Base-by-base conservation (phyloP, 169 alveolate genomes). In the Cryptosporidium ryanae region DNA sequence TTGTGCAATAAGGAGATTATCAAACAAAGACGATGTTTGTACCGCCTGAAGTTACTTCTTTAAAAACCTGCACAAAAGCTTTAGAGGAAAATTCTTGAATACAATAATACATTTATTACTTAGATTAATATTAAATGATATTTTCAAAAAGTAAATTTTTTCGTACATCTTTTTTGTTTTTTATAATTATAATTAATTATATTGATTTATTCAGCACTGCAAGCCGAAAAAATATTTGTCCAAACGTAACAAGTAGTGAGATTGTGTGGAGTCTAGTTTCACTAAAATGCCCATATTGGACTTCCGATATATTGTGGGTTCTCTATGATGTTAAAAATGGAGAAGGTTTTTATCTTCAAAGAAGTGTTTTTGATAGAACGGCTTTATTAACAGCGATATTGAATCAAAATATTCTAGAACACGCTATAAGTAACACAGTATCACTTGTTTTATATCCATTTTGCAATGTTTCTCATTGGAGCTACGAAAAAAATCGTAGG, bases 391-490 rank as follows among this genome's bases (percentile, higher is more conserved):
- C 63, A 32, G 25, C 87, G 6, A 32, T 23, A 2, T 65, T 76
- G 38, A 68, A 68, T 54, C 52, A 68, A 29, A 44, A 13, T 8
- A 32, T 44, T 17, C 25, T 57, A 54, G 4, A 18, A 25, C 4
- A 31, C 3, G 29, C 38, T n/a, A 46, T 32, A 3, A 12, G 0
- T 15, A 25, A 25, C 29, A 18, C 38, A 10, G 52, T 55, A 13
- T 57, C 54, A 10, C 76, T 76, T 18, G 48, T 76, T 38, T 18
- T 76, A 5, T 71, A 70, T 10, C 87, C 87, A 31, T 76, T 76
- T 61, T 76, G 87, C 12, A 76, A 76, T 55, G 38, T 76, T 61
- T 55, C 87, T 13, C 87, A 76, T 25, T 76, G 87, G 87, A 59
- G 61, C 17, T 76, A 38, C 63, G 29, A 61, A 8, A 38, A 57